These are phyloP conservation scores for Colletotrichum kahawae DNA, from an alignment of 2,329 filamentous ascomycete species.

Conservation along the genomic window DNA sequence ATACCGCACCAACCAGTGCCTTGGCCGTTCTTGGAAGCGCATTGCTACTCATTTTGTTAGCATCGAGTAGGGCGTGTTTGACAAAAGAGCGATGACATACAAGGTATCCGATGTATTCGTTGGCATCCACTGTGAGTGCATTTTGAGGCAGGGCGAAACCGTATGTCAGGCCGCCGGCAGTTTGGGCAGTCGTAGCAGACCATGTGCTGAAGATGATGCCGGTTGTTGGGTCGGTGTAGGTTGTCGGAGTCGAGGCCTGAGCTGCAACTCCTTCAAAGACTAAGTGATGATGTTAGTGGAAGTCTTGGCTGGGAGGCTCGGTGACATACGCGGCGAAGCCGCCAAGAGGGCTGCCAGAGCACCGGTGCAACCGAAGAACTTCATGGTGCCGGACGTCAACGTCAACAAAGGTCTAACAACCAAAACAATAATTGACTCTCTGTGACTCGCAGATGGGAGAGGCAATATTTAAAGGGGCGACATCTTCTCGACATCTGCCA, in stretches of 20 bases:
- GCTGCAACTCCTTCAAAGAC: slow-evolving; percentile 19
- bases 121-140: slow-evolving; percentile 50
- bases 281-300: neutral
- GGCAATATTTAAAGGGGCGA: slow-evolving; percentile 1
- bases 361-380: slow-evolving; percentile 15
- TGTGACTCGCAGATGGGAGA: neutral
- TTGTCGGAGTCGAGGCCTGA: slow-evolving; percentile 20
- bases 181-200: slow-evolving; percentile 38
- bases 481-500: neutral
- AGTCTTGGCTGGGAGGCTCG: neutral
- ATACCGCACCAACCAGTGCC: slow-evolving; percentile 63
- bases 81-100: slow-evolving; percentile 36
- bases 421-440: neutral
- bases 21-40: slow-evolving; percentile 47
- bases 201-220: slow-evolving; percentile 60
- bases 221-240: slow-evolving; percentile 50
- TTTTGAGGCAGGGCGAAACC: slow-evolving; percentile 59
- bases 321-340: slow-evolving; percentile 6
- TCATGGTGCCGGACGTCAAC: slow-evolving; percentile 13
- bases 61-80: neutral
- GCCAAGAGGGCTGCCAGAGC: slow-evolving; percentile 18
- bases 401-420: slow-evolving; percentile 2
- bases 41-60: slow-evolving; percentile 39
- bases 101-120: slow-evolving; percentile 65
- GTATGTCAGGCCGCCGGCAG: slow-evolving; percentile 52